These are phyloP conservation scores for Arthroderma sp. DNA, from an alignment of 2,329 filamentous ascomycete species.

Conservation along the genomic window DNA sequence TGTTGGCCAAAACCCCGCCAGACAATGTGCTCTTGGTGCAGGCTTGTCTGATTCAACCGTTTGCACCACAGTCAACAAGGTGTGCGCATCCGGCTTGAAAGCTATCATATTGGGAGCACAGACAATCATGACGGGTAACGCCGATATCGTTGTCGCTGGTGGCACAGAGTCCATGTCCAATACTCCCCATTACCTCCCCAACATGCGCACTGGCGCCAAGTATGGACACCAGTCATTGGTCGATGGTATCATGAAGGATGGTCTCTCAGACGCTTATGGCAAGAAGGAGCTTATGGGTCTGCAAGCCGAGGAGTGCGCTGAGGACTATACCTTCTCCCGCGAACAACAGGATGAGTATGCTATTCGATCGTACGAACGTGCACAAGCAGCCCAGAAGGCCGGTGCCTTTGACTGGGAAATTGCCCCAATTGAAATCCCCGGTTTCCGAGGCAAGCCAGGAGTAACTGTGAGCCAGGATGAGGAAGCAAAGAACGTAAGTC, in stretches of 20 bases:
- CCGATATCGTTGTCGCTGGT: constrained; percentile 82
- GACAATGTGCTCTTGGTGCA: constrained; percentile 82
- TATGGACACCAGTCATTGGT: constrained; percentile 83
- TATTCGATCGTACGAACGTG: constrained; percentile 88
- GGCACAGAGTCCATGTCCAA: constrained; percentile 99
- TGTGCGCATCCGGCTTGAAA: constrained; percentile 91
- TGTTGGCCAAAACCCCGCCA: constrained; percentile 88
- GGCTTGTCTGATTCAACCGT: constrained; percentile 69
- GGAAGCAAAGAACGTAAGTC: constrained; percentile 73
- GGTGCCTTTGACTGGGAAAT: constrained; percentile 80
- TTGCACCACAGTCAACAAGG: constrained; percentile 95
- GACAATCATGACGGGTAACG: constrained; percentile 94
- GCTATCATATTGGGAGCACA: constrained; percentile 88
- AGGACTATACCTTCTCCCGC: constrained; percentile 67
- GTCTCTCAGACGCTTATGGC: constrained; percentile 79
- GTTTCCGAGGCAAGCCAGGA: constrained; percentile 78
- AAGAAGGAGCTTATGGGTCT: constrained; percentile 96
- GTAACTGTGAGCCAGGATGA: constrained; percentile 75
- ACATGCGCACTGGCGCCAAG: constrained; percentile 74
- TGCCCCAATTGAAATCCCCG: constrained; percentile 72
- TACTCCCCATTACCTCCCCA: constrained; percentile 86
- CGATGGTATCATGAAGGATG: constrained; percentile 88
- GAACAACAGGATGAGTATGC: constrained; percentile 91
- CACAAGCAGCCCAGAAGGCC: constrained; percentile 68
- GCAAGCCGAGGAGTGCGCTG: constrained; percentile 78